These are phyloP conservation scores for Chondrostereum purpureum DNA, from an alignment of 1,284 basidiomycete genomes.

Conservation along the genomic window DNA sequence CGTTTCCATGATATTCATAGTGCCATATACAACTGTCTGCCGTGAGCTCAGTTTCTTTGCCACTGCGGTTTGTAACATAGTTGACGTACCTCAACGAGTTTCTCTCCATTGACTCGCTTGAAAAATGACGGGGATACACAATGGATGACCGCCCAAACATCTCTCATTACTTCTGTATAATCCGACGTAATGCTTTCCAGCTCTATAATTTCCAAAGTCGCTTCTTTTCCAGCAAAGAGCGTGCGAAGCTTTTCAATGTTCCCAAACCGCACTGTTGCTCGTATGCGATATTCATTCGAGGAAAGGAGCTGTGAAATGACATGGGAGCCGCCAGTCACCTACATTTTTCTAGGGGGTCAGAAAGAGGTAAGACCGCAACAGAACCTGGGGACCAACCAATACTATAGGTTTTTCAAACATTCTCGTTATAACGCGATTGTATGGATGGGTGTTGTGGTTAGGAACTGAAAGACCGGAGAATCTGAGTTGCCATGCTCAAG, in stretches of 20 bases:
- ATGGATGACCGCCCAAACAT: conserved; percentile 12
- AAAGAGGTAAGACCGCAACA: too few relatives aligned
- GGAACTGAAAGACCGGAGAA: too few relatives aligned
- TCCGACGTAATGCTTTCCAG: conserved; percentile 25
- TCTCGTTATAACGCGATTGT: too few relatives aligned
- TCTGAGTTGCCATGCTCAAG: too few relatives aligned
- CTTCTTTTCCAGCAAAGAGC: conserved; percentile 7
- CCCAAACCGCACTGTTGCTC: conserved; percentile 8
- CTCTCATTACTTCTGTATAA: conserved; percentile 23
- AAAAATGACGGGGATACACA: conserved; percentile 1
- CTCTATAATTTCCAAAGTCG: conserved; percentile 23
- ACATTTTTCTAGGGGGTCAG: too few relatives aligned
- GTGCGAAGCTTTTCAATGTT: conserved; percentile 2
- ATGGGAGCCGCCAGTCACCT: conserved; percentile 10
- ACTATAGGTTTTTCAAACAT: too few relatives aligned
- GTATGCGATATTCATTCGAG: conserved; percentile 7
- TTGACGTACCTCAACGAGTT: conserved; percentile 5
- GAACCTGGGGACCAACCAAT: too few relatives aligned
- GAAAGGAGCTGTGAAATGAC: conserved; percentile 9
- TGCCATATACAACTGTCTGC: conserved; percentile 17
- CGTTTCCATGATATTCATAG: conserved; percentile 25
- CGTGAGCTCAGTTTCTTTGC: not conserved
- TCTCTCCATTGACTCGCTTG: not conserved
- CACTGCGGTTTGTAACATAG: too few relatives aligned
- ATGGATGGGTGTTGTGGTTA: too few relatives aligned